Evolutionary conservation across 73 alveolate species (phyloP), one percentile per base, ranked within the genome.

Genomic region (Blepharisma japonicum): DNA sequence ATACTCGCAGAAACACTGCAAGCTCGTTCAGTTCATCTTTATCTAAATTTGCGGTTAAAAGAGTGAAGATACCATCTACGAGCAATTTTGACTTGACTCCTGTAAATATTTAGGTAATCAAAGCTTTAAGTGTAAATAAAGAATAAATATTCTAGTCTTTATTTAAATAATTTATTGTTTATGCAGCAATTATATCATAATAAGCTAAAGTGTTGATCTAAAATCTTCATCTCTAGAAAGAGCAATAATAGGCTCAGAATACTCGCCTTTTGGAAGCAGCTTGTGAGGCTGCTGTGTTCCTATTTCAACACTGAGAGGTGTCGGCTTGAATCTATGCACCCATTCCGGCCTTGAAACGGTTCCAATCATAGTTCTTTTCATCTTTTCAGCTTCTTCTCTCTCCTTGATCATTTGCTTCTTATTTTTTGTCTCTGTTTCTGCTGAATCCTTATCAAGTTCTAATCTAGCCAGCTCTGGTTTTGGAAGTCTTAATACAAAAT

Each of bases 261-360:
- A 61, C 46, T 61, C 74, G 47, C 23, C 74, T 5, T 61, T 61
- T 20, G 74, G 74, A n/a, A 61, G 47, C 18, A 61, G 74, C 74
- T 61, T 61, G 47, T 61, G 74, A 61, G 74, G 50, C 74, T 61
- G 18, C 18, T 39, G 47, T 18, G 74, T 61, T n/a, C 74, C 74
- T 25, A 61, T 18, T 61, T 61, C 74, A 25, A 18, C n/a, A 25
- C 14, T 14, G 5, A 14, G 14, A 20, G 74, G 23, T 0, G 5
- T 25, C 5, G 74, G 74, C 0, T 61, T 61, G 47, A 61, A 61
- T 14, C 50, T 39, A 20, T 8, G 23, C 23, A 61, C 74, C 74
- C 74, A 61, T 61, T 61, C 74, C 3, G 47, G 47, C 14, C 74
- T n/a, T 5, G 46, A 14, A 14, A 14, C 23, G 3, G 1, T 39